Conservation (phyloP, 257 asterid species). For the Lantana camara region DNA sequence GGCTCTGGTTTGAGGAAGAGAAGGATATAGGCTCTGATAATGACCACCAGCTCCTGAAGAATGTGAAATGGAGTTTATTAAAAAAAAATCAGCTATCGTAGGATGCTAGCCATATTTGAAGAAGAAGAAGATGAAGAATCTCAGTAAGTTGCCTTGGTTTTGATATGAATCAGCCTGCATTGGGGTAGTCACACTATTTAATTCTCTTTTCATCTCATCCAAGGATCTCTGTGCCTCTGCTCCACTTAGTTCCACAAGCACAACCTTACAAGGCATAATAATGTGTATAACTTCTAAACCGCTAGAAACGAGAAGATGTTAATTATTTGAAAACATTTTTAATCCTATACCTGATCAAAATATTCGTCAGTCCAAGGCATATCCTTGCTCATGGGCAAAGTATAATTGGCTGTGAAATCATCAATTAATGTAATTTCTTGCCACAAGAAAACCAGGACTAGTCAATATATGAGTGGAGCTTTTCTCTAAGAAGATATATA, state of each 20-base stretch:
- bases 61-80: background rate
- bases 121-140: too few species aligned
- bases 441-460: constrained; percentile 11
- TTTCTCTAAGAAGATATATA: constrained; percentile 12
- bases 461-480: constrained; percentile 14
- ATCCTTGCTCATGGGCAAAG: constrained; percentile 53
- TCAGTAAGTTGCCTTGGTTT: constrained; percentile 32
- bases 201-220: constrained; percentile 55
- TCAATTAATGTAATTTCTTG: background rate
- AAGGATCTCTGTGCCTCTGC: constrained; percentile 48
- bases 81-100: background rate
- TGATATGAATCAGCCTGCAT: constrained; percentile 23
- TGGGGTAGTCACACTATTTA: constrained; percentile 23
- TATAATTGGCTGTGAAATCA: constrained; percentile 41
- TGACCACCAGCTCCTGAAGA: constrained; percentile 3
- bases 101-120: background rate
- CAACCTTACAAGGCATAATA: constrained; percentile 22
- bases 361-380: constrained; percentile 46
- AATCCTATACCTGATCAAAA: constrained; percentile 51
- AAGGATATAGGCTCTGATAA: constrained; percentile 15
- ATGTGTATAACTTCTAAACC: background rate
- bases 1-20: constrained; percentile 20
- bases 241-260: constrained; percentile 52
- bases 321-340: background rate
- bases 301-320: background rate